Evolutionary conservation across 495 filamentous ascomycete species (phyloP).

Genomic region (Xylaria castorea): DNA sequence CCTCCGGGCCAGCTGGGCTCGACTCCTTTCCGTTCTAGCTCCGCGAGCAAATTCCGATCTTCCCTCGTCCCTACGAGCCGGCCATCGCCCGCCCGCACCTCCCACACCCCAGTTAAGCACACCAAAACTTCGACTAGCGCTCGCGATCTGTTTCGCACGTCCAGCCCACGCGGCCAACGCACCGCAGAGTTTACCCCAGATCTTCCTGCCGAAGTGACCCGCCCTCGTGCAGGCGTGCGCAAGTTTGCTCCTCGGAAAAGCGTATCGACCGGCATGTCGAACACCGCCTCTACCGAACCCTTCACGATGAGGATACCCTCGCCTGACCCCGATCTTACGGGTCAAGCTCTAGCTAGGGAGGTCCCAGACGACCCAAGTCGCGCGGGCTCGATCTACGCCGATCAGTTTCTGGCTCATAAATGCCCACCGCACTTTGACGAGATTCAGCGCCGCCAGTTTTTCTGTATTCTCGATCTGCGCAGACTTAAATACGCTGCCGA

Average conservation of each 20-base stretch:
- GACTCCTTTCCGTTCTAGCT: slow-evolving; percentile 42
- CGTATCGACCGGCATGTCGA: slow-evolving; percentile 43
- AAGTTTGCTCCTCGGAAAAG: slow-evolving; percentile 37
- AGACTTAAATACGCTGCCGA: slow-evolving; percentile 59
- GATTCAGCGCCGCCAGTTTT: slow-evolving; percentile 57
- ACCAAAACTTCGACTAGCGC: slow-evolving; percentile 26
- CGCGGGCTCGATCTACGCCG: slow-evolving; percentile 54
- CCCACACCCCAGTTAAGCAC: slow-evolving; percentile 28
- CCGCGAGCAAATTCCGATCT: slow-evolving; percentile 38
- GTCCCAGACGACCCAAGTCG: slow-evolving; percentile 51
- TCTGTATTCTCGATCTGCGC: slow-evolving; percentile 59
- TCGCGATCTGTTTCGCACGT: slow-evolving; percentile 50
- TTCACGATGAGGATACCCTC: slow-evolving; percentile 57
- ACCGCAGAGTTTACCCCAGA: slow-evolving; percentile 47
- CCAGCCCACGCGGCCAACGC: slow-evolving; percentile 40
- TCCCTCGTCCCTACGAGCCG: slow-evolving; percentile 39
- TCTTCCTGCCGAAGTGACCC: slow-evolving; percentile 37
- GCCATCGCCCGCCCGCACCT: slow-evolving; percentile 31
- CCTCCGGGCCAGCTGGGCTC: slow-evolving; percentile 41
- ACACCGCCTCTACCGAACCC: slow-evolving; percentile 46
- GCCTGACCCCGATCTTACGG: slow-evolving; percentile 53
- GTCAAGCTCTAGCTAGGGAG: slow-evolving; percentile 53
- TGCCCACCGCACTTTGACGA: slow-evolving; percentile 57
- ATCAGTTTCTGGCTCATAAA: slow-evolving; percentile 56
- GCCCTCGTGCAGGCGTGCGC: slow-evolving; percentile 31